These are phyloP conservation scores for Trichosporon sp. DNA, from an alignment of 1,284 basidiomycete genomes.

Conservation along the genomic window DNA sequence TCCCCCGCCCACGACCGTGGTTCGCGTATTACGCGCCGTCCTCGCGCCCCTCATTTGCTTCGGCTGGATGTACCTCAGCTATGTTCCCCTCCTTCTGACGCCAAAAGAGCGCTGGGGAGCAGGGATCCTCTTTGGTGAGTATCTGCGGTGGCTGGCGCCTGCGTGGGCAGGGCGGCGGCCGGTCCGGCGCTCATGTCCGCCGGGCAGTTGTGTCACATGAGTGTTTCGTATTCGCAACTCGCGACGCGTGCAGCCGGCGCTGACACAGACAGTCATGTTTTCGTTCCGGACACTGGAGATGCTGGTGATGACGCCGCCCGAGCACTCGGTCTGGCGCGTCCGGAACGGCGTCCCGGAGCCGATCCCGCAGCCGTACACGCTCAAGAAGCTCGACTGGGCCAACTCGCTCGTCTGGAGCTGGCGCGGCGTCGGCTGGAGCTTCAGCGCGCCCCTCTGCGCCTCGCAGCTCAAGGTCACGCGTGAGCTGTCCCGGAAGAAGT, in stretches of 20 bases:
- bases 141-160: not conserved
- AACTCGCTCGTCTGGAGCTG: constrained; percentile 32
- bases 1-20: constrained; percentile 24
- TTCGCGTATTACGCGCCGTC: constrained; percentile 28
- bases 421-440: constrained; percentile 45
- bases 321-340: constrained; percentile 33
- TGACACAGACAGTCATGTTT: constrained; percentile 13
- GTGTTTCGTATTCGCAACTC: not conserved
- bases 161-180: not conserved
- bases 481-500: constrained; percentile 13
- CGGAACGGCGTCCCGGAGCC: constrained; percentile 23
- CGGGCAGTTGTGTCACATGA: not conserved
- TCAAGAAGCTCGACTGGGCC: constrained; percentile 38
- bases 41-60: constrained; percentile 22
- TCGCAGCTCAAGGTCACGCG: constrained; percentile 16
- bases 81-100: constrained; percentile 14
- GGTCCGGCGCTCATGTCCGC: not conserved
- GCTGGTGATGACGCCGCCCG: constrained; percentile 37
- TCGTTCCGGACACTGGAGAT: constrained; percentile 27
- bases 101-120: constrained; percentile 33
- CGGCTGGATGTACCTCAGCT: constrained; percentile 22
- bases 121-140: constrained; percentile 5
- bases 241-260: not conserved
- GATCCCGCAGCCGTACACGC: constrained; percentile 34
- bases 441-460: constrained; percentile 26